phyloP scores from a whole-genome alignment of 2,329 filamentous ascomycete genomes.

The Tetracladium maxilliforme region DNA sequence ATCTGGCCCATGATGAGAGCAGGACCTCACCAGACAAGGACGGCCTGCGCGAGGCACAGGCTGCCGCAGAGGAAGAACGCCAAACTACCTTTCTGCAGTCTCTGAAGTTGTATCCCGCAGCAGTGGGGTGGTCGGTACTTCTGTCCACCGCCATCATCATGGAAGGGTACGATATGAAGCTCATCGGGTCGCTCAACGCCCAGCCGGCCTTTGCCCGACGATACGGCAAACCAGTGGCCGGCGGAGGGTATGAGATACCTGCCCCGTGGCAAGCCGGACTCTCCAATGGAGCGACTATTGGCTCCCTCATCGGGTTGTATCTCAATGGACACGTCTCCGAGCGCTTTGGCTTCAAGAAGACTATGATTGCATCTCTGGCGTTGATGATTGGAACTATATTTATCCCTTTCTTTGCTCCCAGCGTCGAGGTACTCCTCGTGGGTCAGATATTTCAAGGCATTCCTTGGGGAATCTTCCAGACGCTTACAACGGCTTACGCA shows the following conservation, averaged over 20 bases:
- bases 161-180: slow-evolving; percentile 7
- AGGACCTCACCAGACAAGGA: too few relatives aligned
- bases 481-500: slow-evolving; percentile 30
- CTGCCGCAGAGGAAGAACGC: too few relatives aligned
- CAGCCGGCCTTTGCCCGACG: slow-evolving; percentile 5
- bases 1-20: too few relatives aligned
- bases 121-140: slow-evolving; percentile 27
- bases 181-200: slow-evolving; percentile 6
- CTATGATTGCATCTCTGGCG: slow-evolving; percentile 9
- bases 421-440: slow-evolving; percentile 13
- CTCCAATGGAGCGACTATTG: slow-evolving; percentile 5
- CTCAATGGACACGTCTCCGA: slow-evolving; percentile 29
- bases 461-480: slow-evolving; percentile 32
- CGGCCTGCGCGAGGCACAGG: too few relatives aligned
- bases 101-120: slow-evolving; percentile 48
- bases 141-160: slow-evolving; percentile 7
- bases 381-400: slow-evolving; percentile 17
- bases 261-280: slow-evolving; percentile 11
- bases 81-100: too few relatives aligned
- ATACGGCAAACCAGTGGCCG: too few relatives aligned
- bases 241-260: too few relatives aligned
- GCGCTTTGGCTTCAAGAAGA: slow-evolving; percentile 28
- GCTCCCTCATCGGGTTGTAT: slow-evolving; percentile 24
- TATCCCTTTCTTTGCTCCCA: slow-evolving; percentile 11
- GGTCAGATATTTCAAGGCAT: slow-evolving; percentile 14